These are phyloP conservation scores for Tarenaya hassleriana DNA, from an alignment of 345 rosid genomes.

Conservation along the genomic window DNA sequence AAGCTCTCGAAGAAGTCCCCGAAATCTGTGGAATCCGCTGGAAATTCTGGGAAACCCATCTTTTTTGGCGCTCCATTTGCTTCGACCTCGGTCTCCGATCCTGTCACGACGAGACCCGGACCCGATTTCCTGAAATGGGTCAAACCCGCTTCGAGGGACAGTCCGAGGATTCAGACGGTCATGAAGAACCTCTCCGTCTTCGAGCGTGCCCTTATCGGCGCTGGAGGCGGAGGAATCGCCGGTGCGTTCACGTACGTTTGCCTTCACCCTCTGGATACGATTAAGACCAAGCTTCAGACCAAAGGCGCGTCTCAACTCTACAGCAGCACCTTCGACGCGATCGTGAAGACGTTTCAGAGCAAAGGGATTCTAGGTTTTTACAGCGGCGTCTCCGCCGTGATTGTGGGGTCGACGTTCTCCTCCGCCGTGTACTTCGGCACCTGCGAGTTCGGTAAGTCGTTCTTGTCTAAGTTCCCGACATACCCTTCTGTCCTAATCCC, in stretches of 20 bases:
- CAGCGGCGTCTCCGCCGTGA: constrained; percentile 85
- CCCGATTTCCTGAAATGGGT: constrained; percentile 36
- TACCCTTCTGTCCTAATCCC: constrained; percentile 77
- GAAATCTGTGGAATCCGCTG: constrained; percentile 6
- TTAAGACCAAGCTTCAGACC: constrained; percentile 89
- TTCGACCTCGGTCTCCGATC: constrained; percentile 33
- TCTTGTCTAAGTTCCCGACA: constrained; percentile 49
- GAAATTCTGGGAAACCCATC: constrained; percentile 3
- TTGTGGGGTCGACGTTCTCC: constrained; percentile 83
- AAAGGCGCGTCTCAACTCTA: constrained; percentile 77
- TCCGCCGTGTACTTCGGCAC: constrained; percentile 91
- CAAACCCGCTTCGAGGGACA: constrained; percentile 43
- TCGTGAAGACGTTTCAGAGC: constrained; percentile 61
- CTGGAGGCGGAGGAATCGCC: constrained; percentile 80
- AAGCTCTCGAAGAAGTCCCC: constrained; percentile 8
- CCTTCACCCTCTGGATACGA: constrained; percentile 75
- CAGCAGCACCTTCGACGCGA: constrained; percentile 55
- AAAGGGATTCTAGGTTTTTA: constrained; percentile 85
- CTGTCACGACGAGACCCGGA: constrained; percentile 19
- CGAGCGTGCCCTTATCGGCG: constrained; percentile 81
- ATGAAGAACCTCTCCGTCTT: constrained; percentile 61
- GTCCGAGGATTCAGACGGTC: constrained; percentile 39
- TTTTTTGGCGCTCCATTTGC: constrained; percentile 34
- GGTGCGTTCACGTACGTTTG: constrained; percentile 91
- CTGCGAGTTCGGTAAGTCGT: constrained; percentile 89